Base-by-base conservation (phyloP, 257 asterid genomes). In the Penstemon davidsonii region DNA sequence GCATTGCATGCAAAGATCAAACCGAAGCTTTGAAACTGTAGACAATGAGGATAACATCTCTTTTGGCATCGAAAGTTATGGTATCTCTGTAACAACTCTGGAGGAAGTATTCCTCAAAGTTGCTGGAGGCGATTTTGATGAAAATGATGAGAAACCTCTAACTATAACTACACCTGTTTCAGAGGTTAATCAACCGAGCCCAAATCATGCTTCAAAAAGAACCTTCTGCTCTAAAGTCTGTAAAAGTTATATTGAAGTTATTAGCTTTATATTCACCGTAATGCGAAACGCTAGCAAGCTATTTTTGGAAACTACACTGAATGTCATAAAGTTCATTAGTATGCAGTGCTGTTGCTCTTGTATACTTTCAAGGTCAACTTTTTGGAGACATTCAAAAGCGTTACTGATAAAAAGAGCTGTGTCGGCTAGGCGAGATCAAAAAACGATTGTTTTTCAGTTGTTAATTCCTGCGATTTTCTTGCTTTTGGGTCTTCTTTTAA, bases 21-120 rank as follows among this genome's bases (percentile, higher is more conserved):
- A 76, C 47, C 75, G 78, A 65, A 52, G 64, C 54, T 43, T 61
- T 47, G 87, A 71, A 76, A 74, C 72, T 62, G 69, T 62, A 6
- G 84, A 72, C 55, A 49, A 44, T 62, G 79, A 68, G 64, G 80
- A 74, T 39, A 68, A 58, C 40, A 49, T 55, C 64, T 66, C 64
- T 76, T 75, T 82, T 75, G 96, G 97, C 76, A 88, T 93, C 52
- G 97, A 93, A 82, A 86, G 97, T 74, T 93, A 87, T 74, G 99
- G 99, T 64, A 87, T 93, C 58, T 93, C 99, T 70, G 96, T 93
- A 76, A 93, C 99, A 66, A 93, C 99, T 78, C 83, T 93, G 44
- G 99, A 93, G 86, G 99, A 93, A 78, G 97, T 93, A 54, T 93
- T 93, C 81, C 81, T 93, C 60, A 83, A 91, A 80, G 97, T 93